Conservation (phyloP, 345 rosid genomes). For the Melastoma malabathricum region DNA sequence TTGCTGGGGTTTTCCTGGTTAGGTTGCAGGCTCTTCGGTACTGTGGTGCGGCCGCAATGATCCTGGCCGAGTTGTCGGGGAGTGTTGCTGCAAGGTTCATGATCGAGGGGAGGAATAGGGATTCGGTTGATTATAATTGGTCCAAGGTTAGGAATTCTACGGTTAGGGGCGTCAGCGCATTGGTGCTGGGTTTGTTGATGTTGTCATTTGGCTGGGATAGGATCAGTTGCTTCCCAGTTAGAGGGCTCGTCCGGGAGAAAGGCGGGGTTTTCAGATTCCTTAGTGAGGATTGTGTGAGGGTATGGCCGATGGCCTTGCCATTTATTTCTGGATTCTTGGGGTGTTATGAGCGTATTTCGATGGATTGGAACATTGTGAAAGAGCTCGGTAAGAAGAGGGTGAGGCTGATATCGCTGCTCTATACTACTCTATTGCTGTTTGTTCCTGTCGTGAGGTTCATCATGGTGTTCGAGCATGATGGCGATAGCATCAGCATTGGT, state of each 20-base stretch:
- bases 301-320: constrained; percentile 80
- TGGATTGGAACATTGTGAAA: constrained; percentile 50
- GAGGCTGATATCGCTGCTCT: constrained; percentile 53
- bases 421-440: constrained; percentile 50
- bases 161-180: constrained; percentile 46
- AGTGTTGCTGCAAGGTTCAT: constrained; percentile 51
- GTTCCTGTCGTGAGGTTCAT: constrained; percentile 59
- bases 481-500: constrained; percentile 35
- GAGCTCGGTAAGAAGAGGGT: constrained; percentile 57
- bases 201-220: constrained; percentile 87
- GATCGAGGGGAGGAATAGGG: constrained; percentile 16
- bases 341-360: constrained; percentile 64
- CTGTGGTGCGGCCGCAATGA: constrained; percentile 92
- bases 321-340: constrained; percentile 80
- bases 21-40: constrained; percentile 81
- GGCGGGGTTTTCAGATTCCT: constrained; percentile 34
- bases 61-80: constrained; percentile 79
- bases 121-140: constrained; percentile 5
- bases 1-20: constrained; percentile 57
- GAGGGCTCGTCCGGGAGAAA: constrained; percentile 23
- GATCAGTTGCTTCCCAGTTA: constrained; percentile 65
- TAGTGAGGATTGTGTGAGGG: constrained; percentile 45
- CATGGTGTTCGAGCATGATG: constrained; percentile 28
- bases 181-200: constrained; percentile 51
- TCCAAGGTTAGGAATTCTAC: constrained; percentile 17